Conservation (phyloP, 805 yeast genomes). For the Kazachstania kunashirensis region DNA sequence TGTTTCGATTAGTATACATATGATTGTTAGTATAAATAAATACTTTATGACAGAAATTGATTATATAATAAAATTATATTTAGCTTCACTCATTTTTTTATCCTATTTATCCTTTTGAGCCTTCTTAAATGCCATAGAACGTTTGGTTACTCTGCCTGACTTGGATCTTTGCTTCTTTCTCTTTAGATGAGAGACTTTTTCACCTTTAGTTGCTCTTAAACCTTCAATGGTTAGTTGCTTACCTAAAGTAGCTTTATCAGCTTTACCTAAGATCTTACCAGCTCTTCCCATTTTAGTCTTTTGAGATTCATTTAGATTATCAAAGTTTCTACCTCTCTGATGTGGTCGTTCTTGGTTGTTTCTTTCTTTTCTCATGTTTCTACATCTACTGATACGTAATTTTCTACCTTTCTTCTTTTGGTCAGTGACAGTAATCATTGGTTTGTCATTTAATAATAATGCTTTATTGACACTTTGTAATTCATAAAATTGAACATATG, state of each 20-base stretch:
- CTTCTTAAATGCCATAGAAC: conserved; percentile 36
- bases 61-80: no score
- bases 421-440: conserved; percentile 31
- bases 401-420: conserved; percentile 38
- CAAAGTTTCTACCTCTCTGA: conserved; percentile 21
- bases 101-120: conserved; percentile 17
- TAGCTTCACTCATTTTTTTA: no score
- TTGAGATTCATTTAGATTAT: conserved; percentile 48
- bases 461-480: conserved; percentile 71
- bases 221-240: conserved; percentile 55
- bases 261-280: conserved; percentile 60
- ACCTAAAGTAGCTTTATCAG: conserved; percentile 67
- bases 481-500: conserved; percentile 83
- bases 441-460: conserved; percentile 62
- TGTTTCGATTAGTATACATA: no score
- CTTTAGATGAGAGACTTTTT: conserved; percentile 49
- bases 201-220: conserved; percentile 64
- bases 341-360: not conserved
- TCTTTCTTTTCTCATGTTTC: conserved; percentile 30
- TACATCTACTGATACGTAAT: conserved; percentile 69
- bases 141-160: conserved; percentile 39
- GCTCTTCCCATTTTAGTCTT: conserved; percentile 78
- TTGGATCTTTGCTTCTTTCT: conserved; percentile 39
- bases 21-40: no score
- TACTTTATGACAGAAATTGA: no score